These are phyloP conservation scores for Hortiboletus rubellus DNA, from an alignment of 1,284 basidiomycete species.

Conservation along the genomic window DNA sequence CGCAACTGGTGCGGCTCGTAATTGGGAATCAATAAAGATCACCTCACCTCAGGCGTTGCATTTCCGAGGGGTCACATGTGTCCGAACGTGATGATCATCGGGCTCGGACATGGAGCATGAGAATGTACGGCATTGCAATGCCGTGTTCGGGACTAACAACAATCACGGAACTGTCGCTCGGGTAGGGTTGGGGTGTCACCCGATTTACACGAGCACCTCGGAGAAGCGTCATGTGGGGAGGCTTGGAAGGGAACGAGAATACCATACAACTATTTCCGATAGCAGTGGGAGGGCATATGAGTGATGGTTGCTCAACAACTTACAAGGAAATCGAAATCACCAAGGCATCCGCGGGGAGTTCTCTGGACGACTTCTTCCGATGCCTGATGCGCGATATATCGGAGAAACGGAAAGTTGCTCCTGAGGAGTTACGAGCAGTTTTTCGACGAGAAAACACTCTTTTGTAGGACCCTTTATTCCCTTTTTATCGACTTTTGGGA, in stretches of 20 bases:
- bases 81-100: background rate
- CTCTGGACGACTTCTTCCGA: background rate
- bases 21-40: conserved; percentile 6
- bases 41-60: background rate
- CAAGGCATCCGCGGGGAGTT: background rate
- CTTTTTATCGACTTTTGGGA: no score
- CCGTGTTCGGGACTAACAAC: background rate
- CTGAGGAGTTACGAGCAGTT: no score
- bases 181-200: background rate
- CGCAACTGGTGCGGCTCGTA: background rate
- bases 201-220: background rate
- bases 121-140: conserved; percentile 1
- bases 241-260: background rate
- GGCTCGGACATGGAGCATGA: background rate
- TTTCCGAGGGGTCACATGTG: conserved; percentile 15
- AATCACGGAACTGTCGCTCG: background rate
- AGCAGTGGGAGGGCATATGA: background rate
- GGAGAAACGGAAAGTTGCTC: no score
- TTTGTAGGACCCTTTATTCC: no score
- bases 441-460: no score
- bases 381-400: background rate
- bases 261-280: background rate
- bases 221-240: background rate
- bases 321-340: conserved; percentile 1
- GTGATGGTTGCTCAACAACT: background rate